phyloP scores from a whole-genome alignment of 768 basidiomycete genomes.

The Hortiboletus flavorubellus region DNA sequence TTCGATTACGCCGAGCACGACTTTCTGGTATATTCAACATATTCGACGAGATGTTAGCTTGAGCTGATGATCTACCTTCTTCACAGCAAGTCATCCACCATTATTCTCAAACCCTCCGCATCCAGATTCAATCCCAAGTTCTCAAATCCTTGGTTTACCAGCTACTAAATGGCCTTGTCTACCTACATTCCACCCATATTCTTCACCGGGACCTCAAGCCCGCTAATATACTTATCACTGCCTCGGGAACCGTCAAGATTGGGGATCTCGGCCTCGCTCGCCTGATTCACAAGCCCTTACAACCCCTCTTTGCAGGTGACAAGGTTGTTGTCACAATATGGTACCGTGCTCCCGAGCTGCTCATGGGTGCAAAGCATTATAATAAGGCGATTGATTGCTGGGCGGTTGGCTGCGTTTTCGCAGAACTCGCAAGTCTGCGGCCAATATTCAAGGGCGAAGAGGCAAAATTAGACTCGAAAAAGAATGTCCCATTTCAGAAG shows the following conservation, averaged over 20 bases:
- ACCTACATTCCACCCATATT: conserved; percentile 93
- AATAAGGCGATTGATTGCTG: conserved; percentile 96
- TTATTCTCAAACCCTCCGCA: conserved; percentile 86
- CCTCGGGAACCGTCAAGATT: conserved; percentile 88
- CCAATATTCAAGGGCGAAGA: conserved; percentile 99
- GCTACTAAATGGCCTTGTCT: conserved; percentile 89
- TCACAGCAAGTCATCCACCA: conserved; percentile 96
- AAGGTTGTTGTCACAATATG: conserved; percentile 99
- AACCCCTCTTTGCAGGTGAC: conserved; percentile 88
- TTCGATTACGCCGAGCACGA: conserved; percentile 99
- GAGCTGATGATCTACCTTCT: neutral
- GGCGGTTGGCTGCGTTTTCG: conserved; percentile 98
- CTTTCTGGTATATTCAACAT: conserved; percentile 68
- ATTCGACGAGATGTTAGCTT: neutral
- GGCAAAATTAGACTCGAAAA: conserved; percentile 95
- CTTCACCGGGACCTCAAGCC: conserved; percentile 98
- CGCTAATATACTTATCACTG: conserved; percentile 95
- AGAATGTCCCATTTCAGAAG: conserved; percentile 94
- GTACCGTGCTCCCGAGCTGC: conserved; percentile 96
- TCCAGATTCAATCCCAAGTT: conserved; percentile 67
- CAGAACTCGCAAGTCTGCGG: conserved; percentile 86
- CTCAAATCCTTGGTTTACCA: conserved; percentile 95
- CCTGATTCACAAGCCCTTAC: conserved; percentile 86
- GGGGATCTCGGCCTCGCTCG: conserved; percentile 97
- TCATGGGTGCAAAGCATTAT: conserved; percentile 96